Percentiles rank a stretch among this genome's conserved stretches.
Conservation (phyloP, 306 rosid species). For the Quercus variabilis region DNA sequence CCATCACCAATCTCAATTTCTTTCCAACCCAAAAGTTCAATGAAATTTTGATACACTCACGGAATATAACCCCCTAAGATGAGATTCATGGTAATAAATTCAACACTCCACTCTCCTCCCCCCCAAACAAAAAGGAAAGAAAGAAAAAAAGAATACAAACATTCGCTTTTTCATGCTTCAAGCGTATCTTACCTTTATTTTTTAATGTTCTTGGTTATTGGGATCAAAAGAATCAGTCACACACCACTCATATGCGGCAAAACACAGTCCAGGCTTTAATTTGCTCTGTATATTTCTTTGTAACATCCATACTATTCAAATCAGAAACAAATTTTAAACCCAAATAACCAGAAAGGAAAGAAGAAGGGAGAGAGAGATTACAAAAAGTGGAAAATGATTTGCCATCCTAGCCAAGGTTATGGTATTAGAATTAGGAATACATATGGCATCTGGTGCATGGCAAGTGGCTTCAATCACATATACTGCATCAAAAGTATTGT, state of each 20-base stretch:
- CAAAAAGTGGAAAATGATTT: neutral
- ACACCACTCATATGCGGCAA: constrained; percentile 94
- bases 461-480: constrained; percentile 99
- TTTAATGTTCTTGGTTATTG: constrained; percentile 64
- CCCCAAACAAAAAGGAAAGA: too few species aligned
- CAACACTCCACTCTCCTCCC: too few species aligned
- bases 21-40: constrained; percentile 37
- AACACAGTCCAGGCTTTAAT: too few species aligned
- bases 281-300: too few species aligned
- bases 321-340: too few species aligned
- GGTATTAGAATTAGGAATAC: neutral
- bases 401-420: neutral
- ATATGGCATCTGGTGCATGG: constrained; percentile 94
- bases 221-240: constrained; percentile 87
- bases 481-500: constrained; percentile 78
- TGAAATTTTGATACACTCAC: neutral
- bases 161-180: constrained; percentile 1
- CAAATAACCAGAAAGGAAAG: too few species aligned
- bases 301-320: too few species aligned
- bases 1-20: constrained; percentile 95
- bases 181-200: constrained; percentile 56
- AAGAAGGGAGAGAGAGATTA: too few species aligned
- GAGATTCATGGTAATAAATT: neutral
- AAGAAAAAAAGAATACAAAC: too few species aligned
- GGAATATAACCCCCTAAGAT: neutral